Evolutionary conservation across 2,329 filamentous ascomycete species (phyloP), one percentile per base, ranked within the genome.

Genomic region (Colletotrichum theobromicola): DNA sequence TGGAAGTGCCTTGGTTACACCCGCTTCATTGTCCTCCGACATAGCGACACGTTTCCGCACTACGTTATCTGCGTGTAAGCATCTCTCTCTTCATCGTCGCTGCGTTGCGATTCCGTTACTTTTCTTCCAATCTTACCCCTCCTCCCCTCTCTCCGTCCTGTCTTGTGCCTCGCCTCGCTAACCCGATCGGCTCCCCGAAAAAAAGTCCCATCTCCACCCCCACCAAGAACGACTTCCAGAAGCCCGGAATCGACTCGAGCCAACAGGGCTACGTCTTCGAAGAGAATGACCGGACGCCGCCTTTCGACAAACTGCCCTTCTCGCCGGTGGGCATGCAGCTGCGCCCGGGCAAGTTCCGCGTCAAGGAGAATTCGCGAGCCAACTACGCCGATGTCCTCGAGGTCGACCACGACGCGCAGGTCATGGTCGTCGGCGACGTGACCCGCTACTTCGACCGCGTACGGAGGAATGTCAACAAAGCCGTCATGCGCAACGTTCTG

Each of bases 321-420:
- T 74, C 72, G 32, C 72, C 72, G 16, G 72, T 74, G 62, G 72
- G 72, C 34, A 71, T 74, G 55, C 72, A 74, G 57, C 46, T 74
- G 34, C 72, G 72, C 46, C 72, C 72, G 18, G 72, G 72, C 68
- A 74, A 74, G 68, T 74, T 74, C 46, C 72, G 72, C 68, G 72
- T 74, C 62, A 74, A 74, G 55, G 72, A 74, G 5, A 74, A 74
- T 10, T 74, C 72, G 18, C 72, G 72, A 62, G 72, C 72, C 3
- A 74, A 74, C n/a, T 74, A 74, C 34, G 72, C 72, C 68, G 72
- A 74, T 57, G 67, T 74, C 15, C 72, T 74, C 57, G 72, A 74
- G 72, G 57, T 75, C 62, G 75, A 76, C 16, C 73, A 70, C 73
- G 68, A 75, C 16, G 68, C 72, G 53, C 68, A 76, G 72, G 72